These are phyloP conservation scores for Monosporascus sp. DNA, from an alignment of 2,329 filamentous ascomycete species.

Conservation along the genomic window DNA sequence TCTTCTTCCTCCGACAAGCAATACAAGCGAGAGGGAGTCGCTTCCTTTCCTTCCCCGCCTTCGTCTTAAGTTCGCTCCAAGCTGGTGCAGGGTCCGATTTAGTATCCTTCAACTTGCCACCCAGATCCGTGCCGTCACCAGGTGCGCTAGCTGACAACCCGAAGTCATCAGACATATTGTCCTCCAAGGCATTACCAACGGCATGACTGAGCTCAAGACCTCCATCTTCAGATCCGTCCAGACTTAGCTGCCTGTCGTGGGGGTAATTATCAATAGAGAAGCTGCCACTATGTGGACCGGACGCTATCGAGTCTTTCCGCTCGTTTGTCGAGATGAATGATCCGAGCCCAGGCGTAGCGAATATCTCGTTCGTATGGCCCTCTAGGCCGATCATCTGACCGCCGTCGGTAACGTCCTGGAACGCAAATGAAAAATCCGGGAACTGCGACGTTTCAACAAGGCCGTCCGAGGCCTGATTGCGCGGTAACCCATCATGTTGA, in stretches of 20 bases:
- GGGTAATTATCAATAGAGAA: conserved; percentile 21
- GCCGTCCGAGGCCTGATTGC: conserved; percentile 24
- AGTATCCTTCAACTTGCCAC: conserved; percentile 49
- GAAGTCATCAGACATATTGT: conserved; percentile 54
- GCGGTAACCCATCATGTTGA: conserved; percentile 26
- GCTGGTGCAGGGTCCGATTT: conserved; percentile 55
- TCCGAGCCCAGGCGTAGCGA: conserved; percentile 19
- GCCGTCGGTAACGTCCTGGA: conserved; percentile 37
- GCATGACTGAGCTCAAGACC: conserved; percentile 38
- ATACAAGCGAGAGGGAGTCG: conserved; percentile 90
- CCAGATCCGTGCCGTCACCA: conserved; percentile 49
- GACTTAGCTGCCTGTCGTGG: conserved; percentile 16
- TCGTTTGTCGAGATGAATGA: conserved; percentile 32
- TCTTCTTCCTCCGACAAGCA: conserved; percentile 94
- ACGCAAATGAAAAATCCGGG: conserved; percentile 48
- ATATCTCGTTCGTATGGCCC: conserved; percentile 28
- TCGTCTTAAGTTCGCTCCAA: conserved; percentile 82
- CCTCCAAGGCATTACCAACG: conserved; percentile 44
- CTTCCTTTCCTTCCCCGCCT: conserved; percentile 94
- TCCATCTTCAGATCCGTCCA: conserved; percentile 40
- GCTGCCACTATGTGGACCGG: conserved; percentile 29
- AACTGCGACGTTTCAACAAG: conserved; percentile 45
- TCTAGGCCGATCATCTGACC: conserved; percentile 36
- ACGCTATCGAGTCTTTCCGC: conserved; percentile 30
- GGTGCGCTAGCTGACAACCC: conserved; percentile 41